These are phyloP conservation scores for Hibiscus syriacus DNA, from an alignment of 345 rosid genomes.

Conservation along the genomic window DNA sequence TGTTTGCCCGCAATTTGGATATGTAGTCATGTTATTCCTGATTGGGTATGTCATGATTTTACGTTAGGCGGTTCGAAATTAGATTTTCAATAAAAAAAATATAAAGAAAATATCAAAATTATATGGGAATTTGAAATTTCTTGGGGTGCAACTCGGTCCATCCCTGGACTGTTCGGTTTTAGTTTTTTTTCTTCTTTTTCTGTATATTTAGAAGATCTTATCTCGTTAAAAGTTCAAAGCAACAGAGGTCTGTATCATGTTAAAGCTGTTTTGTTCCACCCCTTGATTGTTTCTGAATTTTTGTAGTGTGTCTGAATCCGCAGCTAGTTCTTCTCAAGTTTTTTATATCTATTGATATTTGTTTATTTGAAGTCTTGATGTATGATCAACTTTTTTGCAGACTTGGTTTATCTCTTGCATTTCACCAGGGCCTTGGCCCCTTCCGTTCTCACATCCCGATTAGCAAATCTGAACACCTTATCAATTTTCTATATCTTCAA, in stretches of 20 bases:
- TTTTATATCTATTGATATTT: neutral
- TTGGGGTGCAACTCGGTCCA: no score
- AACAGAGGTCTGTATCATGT: neutral
- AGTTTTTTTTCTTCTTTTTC: no score
- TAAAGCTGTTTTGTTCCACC: no score
- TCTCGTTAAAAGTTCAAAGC: neutral
- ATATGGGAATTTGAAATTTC: no score
- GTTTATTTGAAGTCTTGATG: neutral
- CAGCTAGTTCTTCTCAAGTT: neutral
- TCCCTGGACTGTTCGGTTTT: neutral
- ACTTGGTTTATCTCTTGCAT: neutral
- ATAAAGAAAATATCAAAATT: no score
- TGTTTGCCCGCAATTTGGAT: neutral
- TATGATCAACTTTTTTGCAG: neutral
- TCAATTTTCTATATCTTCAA: neutral
- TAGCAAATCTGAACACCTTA: neutral
- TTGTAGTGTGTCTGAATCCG: no score
- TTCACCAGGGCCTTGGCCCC: no score
- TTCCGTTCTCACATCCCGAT: no score
- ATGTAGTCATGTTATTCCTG: neutral
- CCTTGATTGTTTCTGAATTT: no score
- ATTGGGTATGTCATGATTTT: neutral
- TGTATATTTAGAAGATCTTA: neutral
- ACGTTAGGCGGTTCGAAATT: no score
- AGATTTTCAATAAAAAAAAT: no score